phyloP scores from a whole-genome alignment of 805 yeast species.

The Diddensiella caesifluorescens region DNA sequence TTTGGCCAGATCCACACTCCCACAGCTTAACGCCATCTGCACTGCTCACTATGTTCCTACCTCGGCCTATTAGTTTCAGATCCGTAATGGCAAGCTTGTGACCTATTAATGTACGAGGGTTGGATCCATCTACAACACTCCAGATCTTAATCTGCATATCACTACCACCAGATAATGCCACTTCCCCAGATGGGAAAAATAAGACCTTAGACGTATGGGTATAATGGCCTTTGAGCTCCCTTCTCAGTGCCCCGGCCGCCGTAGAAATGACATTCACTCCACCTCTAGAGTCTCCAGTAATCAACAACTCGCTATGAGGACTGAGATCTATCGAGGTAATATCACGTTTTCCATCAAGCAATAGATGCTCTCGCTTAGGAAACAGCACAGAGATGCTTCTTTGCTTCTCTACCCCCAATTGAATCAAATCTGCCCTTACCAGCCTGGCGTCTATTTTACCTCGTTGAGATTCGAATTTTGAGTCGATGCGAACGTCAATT shows the following conservation, averaged over 20 bases:
- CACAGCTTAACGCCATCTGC: constrained; percentile 54
- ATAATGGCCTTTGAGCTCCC: constrained; percentile 44
- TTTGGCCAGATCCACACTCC: constrained; percentile 60
- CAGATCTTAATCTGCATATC: constrained; percentile 61
- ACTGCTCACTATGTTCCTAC: constrained; percentile 59
- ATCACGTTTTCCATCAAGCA: constrained; percentile 15
- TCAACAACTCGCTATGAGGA: constrained; percentile 26
- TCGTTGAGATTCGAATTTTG: too few relatives aligned
- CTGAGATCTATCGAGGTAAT: constrained; percentile 36
- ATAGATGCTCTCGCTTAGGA: neutral
- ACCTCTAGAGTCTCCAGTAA: constrained; percentile 37
- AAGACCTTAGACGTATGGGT: constrained; percentile 39
- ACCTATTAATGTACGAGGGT: constrained; percentile 46
- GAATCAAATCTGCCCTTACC: too few relatives aligned
- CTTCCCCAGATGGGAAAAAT: constrained; percentile 64
- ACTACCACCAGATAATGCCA: constrained; percentile 50
- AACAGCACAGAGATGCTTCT: neutral
- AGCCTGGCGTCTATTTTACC: too few relatives aligned
- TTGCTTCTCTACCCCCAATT: neutral
- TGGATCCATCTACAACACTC: constrained; percentile 45
- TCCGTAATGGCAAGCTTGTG: constrained; percentile 49
- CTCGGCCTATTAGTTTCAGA: constrained; percentile 51
- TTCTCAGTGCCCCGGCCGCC: constrained; percentile 14
- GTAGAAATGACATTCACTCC: constrained; percentile 25
- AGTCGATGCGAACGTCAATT: too few relatives aligned